Percentiles rank a stretch among this genome's conserved stretches.
phyloP scores from a whole-genome alignment of 1,284 basidiomycete genomes.

The Tranzscheliella williamsii region DNA sequence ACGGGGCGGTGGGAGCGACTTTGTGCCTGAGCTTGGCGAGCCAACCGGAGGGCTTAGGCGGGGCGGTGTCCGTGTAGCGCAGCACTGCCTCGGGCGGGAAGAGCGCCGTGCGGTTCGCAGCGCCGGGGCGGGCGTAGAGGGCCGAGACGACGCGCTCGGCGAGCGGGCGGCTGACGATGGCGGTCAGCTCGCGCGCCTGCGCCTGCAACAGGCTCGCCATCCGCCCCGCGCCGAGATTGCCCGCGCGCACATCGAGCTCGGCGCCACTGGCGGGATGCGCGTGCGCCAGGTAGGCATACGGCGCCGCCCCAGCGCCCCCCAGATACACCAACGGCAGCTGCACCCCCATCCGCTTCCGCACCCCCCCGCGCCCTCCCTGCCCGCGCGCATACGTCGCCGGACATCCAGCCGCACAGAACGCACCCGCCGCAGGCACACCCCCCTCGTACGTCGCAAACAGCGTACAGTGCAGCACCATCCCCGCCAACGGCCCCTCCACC shows the following conservation, averaged over 20 bases:
- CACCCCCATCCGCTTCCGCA: constrained; percentile 23
- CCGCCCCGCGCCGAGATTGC: constrained; percentile 9
- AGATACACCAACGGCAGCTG: constrained; percentile 28
- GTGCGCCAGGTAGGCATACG: constrained; percentile 13
- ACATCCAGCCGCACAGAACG: constrained; percentile 18
- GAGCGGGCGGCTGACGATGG: constrained; percentile 25
- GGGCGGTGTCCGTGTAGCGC: constrained; percentile 1
- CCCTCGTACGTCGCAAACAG: constrained; percentile 28
- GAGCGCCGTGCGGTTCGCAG: constrained; percentile 7
- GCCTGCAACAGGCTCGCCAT: constrained; percentile 25
- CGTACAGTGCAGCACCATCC: constrained; percentile 31
- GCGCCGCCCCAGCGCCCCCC: background rate
- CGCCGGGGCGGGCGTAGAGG: constrained; percentile 12
- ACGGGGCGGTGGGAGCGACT: background rate
- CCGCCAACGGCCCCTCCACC: constrained; percentile 6
- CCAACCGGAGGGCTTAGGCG: background rate
- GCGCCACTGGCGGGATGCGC: constrained; percentile 13
- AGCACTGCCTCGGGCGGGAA: constrained; percentile 31
- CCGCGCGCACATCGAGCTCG: constrained; percentile 13
- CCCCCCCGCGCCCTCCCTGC: constrained; percentile 3
- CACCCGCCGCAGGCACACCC: constrained; percentile 5
- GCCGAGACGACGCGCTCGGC: constrained; percentile 19
- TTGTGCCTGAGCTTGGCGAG: constrained; percentile 20
- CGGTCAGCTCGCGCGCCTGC: constrained; percentile 24
- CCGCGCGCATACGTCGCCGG: constrained; percentile 20